Evolutionary conservation across 1,284 basidiomycete genomes (phyloP), one percentile per base, ranked within the genome.

Genomic region (Pascua guehoae): DNA sequence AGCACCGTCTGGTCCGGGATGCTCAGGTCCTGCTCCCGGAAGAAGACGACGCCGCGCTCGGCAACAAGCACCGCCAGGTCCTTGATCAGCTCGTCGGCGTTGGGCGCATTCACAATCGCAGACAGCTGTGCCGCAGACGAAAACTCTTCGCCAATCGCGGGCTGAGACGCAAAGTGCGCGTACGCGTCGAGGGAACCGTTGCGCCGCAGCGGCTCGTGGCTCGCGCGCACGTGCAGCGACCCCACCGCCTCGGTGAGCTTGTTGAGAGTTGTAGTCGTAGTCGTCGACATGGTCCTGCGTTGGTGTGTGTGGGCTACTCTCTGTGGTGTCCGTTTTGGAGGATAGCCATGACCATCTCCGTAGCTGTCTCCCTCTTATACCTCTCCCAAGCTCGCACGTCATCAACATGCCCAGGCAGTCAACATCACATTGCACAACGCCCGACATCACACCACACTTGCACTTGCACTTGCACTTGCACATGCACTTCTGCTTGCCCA

Each of bases 21-120:
- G 9, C 71, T 75, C 50, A 83, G 57, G 47, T 80, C 76, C 59
- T 83, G 85, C 16, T 80, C 75, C 18, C 81, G 79, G 80, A 88
- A 86, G 74, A 87, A 86, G 17, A 85, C 84, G 51, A 88, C 86
- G 15, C 85, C 85, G 38, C 86, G 84, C 55, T 85, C 81, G 4
- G 84, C 82, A 54, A 87, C 77, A 55, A 71, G 61, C 32, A 58
- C 52, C n/a, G 64, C 70, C 1, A 72, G 63, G 18, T 66, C 67
- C 43, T 54, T 62, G 44, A 68, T 51, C 24, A 63, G 60, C 14
- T 46, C 46, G 41, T 47, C 46, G 16, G 46, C 17, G 40, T 54
- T 49, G 41, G 40, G 40, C 4, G 38, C 40, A 11, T 48, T 41
- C 39, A 54, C 8, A 4, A 54, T 16, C 15, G 36, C 45, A 0